Base-by-base conservation (phyloP, 352 stramenopile species). In the Salisapilia sapeloensis region DNA sequence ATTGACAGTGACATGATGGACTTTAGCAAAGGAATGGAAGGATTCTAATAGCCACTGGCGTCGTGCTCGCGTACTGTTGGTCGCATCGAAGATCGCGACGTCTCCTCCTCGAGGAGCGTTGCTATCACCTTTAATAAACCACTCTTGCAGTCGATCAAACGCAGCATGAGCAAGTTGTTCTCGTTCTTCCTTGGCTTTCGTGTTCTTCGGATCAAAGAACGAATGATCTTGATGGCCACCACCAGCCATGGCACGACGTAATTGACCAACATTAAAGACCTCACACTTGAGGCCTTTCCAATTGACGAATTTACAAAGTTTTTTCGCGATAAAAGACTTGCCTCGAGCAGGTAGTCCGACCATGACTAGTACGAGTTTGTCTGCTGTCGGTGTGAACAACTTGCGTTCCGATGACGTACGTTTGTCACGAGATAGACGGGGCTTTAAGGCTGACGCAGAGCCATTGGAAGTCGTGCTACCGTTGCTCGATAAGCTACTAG, bases 291-390 rank as follows among this genome's bases (percentile, higher is more conserved):
- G 50, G n/a, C 71, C 71, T 35, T 84, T 87, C 71, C 71, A 87
- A 37, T 53, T 71, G 15, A 83, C 53, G 38, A 81, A 83, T 44
- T 81, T 82, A 35, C 55, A 64, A 2, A 86, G 53, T 38, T 93
- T 93, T 46, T 96, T 93, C 34, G 86, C 82, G 47, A 97, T 96
- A 50, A 96, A 94, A 33, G 89, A 97, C 51, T 97, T 97, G 31
- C 91, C 91, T 7, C 85, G 90, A 1, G 81, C 92, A 0, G 92
- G 92, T 6, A 97, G 49, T 0, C 92, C 92, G 16, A 96, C 89
- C 83, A 97, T 96, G 14, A 96, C 77, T 19, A 97, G 70, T 34
- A 96, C 82, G 10, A 97, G 60, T 40, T 96, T 96, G 51, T 97
- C 87, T 3, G 76, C 79, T 18, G 60, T 83, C 10, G 62, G 67